Evolutionary conservation across 768 basidiomycete genomes (phyloP).

Genomic region (Suillus brevipes): DNA sequence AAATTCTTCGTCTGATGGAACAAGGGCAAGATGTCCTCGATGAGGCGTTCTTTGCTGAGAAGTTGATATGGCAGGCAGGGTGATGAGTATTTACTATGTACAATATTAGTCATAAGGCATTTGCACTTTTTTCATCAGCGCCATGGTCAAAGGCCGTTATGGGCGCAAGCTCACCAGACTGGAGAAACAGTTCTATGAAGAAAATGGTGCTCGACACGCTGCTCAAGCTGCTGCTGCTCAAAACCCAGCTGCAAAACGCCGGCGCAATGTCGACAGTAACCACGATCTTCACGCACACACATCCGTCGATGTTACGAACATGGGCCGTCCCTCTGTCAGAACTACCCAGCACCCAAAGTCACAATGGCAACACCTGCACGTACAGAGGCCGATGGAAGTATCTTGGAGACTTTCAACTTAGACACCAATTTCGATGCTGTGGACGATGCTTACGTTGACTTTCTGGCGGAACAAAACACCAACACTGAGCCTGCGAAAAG

Average conservation of each 20-base stretch:
- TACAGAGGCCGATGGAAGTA: neutral
- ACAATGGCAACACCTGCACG: neutral
- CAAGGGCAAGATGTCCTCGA: neutral
- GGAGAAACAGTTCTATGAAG: neutral
- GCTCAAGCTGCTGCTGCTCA: neutral
- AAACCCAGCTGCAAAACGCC: neutral
- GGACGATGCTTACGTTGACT: neutral
- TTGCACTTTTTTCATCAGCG: neutral
- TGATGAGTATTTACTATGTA: no score
- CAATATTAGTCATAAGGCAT: neutral
- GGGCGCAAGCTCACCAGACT: neutral
- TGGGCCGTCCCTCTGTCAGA: neutral
- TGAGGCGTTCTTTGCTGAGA: neutral
- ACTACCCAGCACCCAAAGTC: neutral
- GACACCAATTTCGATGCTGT: neutral
- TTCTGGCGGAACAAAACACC: conserved; percentile 7
- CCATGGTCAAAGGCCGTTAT: neutral
- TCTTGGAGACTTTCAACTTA: neutral
- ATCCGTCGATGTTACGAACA: neutral
- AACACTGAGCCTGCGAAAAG: neutral
- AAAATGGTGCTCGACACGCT: neutral
- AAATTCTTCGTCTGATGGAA: neutral
- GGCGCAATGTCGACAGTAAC: neutral
- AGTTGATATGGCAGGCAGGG: conserved; percentile 1
- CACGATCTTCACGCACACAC: neutral